Evolutionary conservation across 805 yeast species (phyloP).

Genomic region (Lachancea sp.): DNA sequence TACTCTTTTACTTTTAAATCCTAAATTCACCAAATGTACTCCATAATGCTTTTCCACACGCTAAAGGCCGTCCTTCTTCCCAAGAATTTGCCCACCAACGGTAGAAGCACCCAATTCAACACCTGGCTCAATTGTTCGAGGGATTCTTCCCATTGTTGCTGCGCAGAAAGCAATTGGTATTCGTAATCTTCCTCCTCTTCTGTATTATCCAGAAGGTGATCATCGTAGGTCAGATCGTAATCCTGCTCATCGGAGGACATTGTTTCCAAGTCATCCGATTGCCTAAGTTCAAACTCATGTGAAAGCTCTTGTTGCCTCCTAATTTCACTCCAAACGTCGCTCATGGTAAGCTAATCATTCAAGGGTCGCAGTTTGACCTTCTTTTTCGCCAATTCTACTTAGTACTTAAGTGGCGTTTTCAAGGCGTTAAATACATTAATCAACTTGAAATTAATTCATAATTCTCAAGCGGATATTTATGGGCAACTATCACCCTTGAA

Average conservation of each 20-base stretch:
- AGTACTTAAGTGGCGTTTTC: no score
- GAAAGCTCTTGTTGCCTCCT: not conserved
- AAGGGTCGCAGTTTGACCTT: no score
- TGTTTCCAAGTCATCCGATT: not conserved
- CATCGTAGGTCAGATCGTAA: constrained; percentile 1
- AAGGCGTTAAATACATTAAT: no score
- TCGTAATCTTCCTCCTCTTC: constrained; percentile 20
- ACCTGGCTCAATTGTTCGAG: constrained; percentile 52
- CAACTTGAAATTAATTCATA: no score
- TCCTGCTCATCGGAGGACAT: not conserved
- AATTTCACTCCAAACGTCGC: not conserved
- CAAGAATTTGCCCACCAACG: constrained; percentile 57
- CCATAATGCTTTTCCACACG: constrained; percentile 27
- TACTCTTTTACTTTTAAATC: not conserved
- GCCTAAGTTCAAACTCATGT: not conserved
- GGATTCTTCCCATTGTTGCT: constrained; percentile 70
- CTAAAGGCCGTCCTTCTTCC: constrained; percentile 54
- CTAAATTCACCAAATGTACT: constrained; percentile 17
- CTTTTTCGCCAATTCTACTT: no score
- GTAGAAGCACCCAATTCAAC: constrained; percentile 53
- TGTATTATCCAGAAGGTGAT: constrained; percentile 2
- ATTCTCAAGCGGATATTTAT: no score
- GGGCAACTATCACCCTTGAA: no score
- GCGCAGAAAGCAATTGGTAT: constrained; percentile 42
- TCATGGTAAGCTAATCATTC: not conserved